Base-by-base conservation (phyloP, 331 rosid genomes). In the Phaseolus coccineus region DNA sequence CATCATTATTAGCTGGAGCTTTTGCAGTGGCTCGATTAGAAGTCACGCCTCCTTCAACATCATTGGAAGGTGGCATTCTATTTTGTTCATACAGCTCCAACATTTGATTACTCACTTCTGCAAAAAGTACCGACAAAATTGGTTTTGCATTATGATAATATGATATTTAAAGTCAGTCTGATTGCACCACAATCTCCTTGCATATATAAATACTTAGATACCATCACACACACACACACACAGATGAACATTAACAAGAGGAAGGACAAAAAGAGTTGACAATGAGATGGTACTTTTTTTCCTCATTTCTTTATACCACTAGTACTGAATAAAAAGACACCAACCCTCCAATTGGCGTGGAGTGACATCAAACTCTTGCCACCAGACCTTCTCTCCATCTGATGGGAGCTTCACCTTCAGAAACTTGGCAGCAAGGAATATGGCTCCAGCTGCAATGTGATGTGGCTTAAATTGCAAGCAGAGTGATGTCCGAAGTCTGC, bases 331-430 rank as follows among this genome's bases (percentile, higher is more conserved):
- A 69, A 70, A 84, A 89, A 80, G 90, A 88, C 84, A 89, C 97
- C 91, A 85, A 95, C 99, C 99, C 94, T 95, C 99, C 96, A 95
- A 90, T 81, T 95, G 98, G 80, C 99, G 97, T 78, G 99, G 99
- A 83, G 96, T 93, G 87, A 95, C 97, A 80, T 95, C 99, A 83
- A 95, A 93, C 88, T 95, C 99, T 85, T 93, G 99, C 99, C 98
- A 95, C 98, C 99, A 95, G 74, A 95, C 96, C 91, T 90, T 95
- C 90, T 95, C 99, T 74, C 99, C 99, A 80, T 95, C 98, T 37
- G 97, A 87, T 11, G 99, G 99, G 77, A 95, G 98, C 87, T 93
- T 93, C 78, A 95, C 99, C 88, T 93, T 93, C 61, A 95, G 96
- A 86, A 95, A 93, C 87, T 93, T 95, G 84, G 99, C 99, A 71